These are phyloP conservation scores for Myriosclerotinia scirpicola DNA, from an alignment of 2,329 filamentous ascomycete species.

Conservation along the genomic window DNA sequence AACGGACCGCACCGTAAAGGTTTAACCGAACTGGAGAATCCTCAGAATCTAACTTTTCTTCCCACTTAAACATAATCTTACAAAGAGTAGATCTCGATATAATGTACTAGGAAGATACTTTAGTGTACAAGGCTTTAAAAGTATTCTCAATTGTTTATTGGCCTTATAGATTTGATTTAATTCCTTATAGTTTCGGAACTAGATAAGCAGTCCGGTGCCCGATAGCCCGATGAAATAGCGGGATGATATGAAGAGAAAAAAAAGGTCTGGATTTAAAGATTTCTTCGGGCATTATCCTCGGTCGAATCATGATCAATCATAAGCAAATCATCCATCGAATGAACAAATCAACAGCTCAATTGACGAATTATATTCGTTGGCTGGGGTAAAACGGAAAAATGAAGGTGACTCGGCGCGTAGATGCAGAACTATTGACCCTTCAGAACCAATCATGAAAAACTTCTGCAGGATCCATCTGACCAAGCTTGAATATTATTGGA, in stretches of 20 bases:
- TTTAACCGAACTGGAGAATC: constrained; percentile 9
- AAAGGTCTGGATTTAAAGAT: constrained; percentile 15
- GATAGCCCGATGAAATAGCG: constrained; percentile 12
- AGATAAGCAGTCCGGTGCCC: constrained; percentile 8
- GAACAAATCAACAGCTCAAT: constrained; percentile 18
- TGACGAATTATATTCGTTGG: constrained; percentile 31
- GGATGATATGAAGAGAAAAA: constrained; percentile 9
- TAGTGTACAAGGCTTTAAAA: not conserved
- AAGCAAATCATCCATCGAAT: not conserved
- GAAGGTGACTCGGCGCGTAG: constrained; percentile 33
- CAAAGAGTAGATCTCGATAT: no score
- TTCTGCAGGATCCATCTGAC: constrained; percentile 23
- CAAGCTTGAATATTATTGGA: constrained; percentile 28
- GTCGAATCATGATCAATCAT: constrained; percentile 12
- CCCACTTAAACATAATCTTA: not conserved
- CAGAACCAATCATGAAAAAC: constrained; percentile 29
- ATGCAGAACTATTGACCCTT: constrained; percentile 24
- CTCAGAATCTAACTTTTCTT: not conserved
- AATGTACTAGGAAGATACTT: not conserved
- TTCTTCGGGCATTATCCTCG: constrained; percentile 12
- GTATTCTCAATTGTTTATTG: constrained; percentile 10
- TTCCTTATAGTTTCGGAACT: constrained; percentile 10
- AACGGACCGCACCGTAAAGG: constrained; percentile 18
- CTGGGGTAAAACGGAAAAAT: constrained; percentile 21
- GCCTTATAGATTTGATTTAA: not conserved